Percentiles rank a stretch among this genome's conserved stretches.
phyloP scores from a whole-genome alignment of 192 early-diverging fungal species.

The Phlyctochytrium arcticum region DNA sequence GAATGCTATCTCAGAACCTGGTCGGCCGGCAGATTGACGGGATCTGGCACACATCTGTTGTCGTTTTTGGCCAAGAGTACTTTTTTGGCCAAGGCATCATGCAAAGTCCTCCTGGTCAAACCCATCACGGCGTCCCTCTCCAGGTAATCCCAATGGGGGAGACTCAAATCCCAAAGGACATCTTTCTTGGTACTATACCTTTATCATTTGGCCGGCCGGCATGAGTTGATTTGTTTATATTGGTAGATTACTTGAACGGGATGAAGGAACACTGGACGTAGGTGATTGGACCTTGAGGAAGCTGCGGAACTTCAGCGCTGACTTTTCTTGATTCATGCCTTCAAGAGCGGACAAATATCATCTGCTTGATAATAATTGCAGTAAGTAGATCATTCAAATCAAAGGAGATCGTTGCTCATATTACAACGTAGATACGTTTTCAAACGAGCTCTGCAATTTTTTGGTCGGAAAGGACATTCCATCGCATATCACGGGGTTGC shows the following conservation, averaged over 20 bases:
- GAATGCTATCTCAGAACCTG: slow-evolving; percentile 56
- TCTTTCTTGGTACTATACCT: slow-evolving; percentile 30
- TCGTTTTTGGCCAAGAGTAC: slow-evolving; percentile 65
- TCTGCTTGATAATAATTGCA: slow-evolving; percentile 87
- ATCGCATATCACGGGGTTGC: slow-evolving; percentile 66
- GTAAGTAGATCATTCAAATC: neutral
- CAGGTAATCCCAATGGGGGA: slow-evolving; percentile 71
- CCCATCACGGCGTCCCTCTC: slow-evolving; percentile 64
- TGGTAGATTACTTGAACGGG: slow-evolving; percentile 65
- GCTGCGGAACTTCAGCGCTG: neutral
- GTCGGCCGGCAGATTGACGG: slow-evolving; percentile 68
- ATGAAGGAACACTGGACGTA: slow-evolving; percentile 44
- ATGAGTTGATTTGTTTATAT: neutral
- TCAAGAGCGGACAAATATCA: slow-evolving; percentile 70
- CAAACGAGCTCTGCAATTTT: slow-evolving; percentile 74
- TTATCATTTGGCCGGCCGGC: neutral
- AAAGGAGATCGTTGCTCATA: neutral
- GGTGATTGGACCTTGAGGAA: neutral
- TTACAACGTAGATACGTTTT: slow-evolving; percentile 48
- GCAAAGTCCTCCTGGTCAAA: slow-evolving; percentile 37
- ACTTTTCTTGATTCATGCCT: neutral
- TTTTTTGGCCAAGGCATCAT: slow-evolving; percentile 78
- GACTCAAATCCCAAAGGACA: slow-evolving; percentile 68
- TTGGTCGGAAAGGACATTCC: slow-evolving; percentile 75
- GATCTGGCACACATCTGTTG: slow-evolving; percentile 43